Percentiles rank a stretch among this genome's conserved stretches.
These are phyloP conservation scores for Lactarius hatsudake DNA, from an alignment of 768 basidiomycete genomes.

Conservation along the genomic window DNA sequence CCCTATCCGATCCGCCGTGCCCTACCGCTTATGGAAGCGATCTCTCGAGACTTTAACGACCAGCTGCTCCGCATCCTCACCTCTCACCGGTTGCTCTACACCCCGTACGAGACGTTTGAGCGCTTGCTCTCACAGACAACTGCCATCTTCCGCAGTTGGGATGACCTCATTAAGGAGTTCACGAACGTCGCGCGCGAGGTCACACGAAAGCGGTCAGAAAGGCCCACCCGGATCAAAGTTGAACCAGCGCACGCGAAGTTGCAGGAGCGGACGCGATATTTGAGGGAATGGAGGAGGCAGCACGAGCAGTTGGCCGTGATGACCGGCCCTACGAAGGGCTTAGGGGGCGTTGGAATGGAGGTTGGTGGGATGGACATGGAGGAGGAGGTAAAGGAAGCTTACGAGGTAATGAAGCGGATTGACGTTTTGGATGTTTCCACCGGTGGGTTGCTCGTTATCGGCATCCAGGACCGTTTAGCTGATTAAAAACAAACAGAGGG, in stretches of 20 bases:
- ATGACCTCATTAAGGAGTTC: slow-evolving; percentile 63
- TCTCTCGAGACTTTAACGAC: slow-evolving; percentile 96
- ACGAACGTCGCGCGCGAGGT: slow-evolving; percentile 81
- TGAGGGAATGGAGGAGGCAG: slow-evolving; percentile 92
- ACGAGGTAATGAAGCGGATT: slow-evolving; percentile 95
- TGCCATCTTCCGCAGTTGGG: slow-evolving; percentile 61
- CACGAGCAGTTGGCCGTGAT: slow-evolving; percentile 97
- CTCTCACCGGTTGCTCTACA: slow-evolving; percentile 88
- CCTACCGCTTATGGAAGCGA: slow-evolving; percentile 95
- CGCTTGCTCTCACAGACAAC: slow-evolving; percentile 72
- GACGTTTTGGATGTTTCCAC: slow-evolving; percentile 93
- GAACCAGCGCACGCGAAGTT: slow-evolving; percentile 86
- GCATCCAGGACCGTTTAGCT: background rate
- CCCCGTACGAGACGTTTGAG: slow-evolving; percentile 93
- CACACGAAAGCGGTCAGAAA: slow-evolving; percentile 82
- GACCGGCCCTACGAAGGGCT: slow-evolving; percentile 91
- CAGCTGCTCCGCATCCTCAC: slow-evolving; percentile 88
- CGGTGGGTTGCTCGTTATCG: slow-evolving; percentile 48
- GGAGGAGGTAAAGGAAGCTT: slow-evolving; percentile 93
- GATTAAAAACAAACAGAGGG: slow-evolving; percentile 58
- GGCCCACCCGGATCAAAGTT: slow-evolving; percentile 97
- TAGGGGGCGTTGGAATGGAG: slow-evolving; percentile 69
- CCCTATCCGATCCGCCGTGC: slow-evolving; percentile 97
- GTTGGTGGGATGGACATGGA: slow-evolving; percentile 96
- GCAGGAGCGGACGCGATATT: slow-evolving; percentile 81